A percentile compares a stretch with the other conserved stretches of the same genome.
Conservation (phyloP, 2,329 filamentous ascomycete genomes). For the Amylocarpus encephaloides region DNA sequence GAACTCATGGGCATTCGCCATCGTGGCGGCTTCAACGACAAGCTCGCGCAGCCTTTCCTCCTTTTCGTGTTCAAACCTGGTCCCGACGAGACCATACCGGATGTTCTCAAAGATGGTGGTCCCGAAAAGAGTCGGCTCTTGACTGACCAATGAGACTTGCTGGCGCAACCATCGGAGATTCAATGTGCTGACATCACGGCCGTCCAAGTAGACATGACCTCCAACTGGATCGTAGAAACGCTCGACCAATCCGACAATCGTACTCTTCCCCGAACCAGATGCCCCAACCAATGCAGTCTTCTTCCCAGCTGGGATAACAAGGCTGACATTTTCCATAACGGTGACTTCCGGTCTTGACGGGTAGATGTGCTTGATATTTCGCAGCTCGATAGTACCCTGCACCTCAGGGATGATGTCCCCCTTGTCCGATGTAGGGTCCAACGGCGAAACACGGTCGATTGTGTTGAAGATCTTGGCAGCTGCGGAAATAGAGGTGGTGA, state of each 20-base stretch:
- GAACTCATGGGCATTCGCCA: slow-evolving; percentile 93
- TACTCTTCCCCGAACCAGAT: slow-evolving; percentile 91
- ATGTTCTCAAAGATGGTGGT: slow-evolving; percentile 77
- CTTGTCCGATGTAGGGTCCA: slow-evolving; percentile 66
- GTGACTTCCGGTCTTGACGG: slow-evolving; percentile 85
- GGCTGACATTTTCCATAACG: slow-evolving; percentile 77
- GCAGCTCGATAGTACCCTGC: slow-evolving; percentile 72
- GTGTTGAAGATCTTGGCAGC: slow-evolving; percentile 90
- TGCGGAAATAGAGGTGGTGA: slow-evolving; percentile 75
- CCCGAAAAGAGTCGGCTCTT: slow-evolving; percentile 87
- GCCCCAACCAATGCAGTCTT: slow-evolving; percentile 93
- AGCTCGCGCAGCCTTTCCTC: slow-evolving; percentile 64
- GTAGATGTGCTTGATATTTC: slow-evolving; percentile 86
- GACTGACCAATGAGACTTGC: slow-evolving; percentile 86
- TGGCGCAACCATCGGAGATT: slow-evolving; percentile 89
- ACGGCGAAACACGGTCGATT: slow-evolving; percentile 79
- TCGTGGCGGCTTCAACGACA: slow-evolving; percentile 75
- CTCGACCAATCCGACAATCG: slow-evolving; percentile 87
- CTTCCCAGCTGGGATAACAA: slow-evolving; percentile 80
- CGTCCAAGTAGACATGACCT: slow-evolving; percentile 75
- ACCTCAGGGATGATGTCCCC: slow-evolving; percentile 70
- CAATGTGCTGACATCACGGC: slow-evolving; percentile 69
- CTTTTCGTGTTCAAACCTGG: slow-evolving; percentile 60
- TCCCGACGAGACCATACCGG: slow-evolving; percentile 82
- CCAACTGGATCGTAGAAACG: slow-evolving; percentile 88